phyloP scores from a whole-genome alignment of 176 grass and related monocot species.

The Zoysia japonica region DNA sequence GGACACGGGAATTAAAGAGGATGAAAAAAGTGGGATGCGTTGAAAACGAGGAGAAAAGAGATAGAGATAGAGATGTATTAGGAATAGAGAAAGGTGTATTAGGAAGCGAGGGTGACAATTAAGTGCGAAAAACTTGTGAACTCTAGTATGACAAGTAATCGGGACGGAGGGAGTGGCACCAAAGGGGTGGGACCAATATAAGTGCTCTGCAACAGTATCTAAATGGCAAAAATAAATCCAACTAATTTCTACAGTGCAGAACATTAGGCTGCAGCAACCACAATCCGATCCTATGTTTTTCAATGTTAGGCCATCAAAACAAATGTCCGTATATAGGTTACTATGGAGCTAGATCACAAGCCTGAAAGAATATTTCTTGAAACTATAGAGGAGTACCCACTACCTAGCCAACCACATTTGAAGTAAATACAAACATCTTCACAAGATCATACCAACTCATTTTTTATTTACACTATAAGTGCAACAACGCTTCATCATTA shows the following conservation, averaged over 20 bases:
- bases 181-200: background rate
- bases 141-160: no score
- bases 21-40: no score
- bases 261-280: background rate
- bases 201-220: background rate
- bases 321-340: background rate
- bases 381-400: background rate
- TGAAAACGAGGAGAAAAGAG: no score
- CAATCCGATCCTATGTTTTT: background rate
- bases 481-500: constrained; percentile 1
- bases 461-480: background rate
- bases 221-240: background rate
- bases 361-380: background rate
- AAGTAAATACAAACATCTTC: background rate
- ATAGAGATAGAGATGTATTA: no score
- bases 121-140: no score
- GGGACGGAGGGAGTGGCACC: background rate
- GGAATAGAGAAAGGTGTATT: no score
- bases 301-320: background rate
- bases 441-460: background rate
- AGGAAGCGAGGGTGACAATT: no score
- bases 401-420: background rate
- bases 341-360: background rate
- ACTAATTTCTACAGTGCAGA: background rate
- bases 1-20: no score